Conservation (phyloP, 2,329 filamentous ascomycete species). For the Pseudocercospora fuligena region DNA sequence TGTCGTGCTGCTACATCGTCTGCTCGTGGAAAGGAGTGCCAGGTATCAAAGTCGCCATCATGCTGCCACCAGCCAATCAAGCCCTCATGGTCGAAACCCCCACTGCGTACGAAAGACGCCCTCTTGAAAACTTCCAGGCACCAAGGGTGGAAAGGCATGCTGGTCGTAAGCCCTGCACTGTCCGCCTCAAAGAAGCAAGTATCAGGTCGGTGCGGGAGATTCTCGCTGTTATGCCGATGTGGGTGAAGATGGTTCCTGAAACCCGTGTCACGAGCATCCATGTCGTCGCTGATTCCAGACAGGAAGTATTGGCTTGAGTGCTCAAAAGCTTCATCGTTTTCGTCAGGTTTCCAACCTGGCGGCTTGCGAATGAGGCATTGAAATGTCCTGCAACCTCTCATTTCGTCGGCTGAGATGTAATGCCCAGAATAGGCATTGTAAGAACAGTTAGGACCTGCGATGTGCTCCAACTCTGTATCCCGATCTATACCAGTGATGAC, state of each 20-base stretch:
- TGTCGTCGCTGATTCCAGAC: conserved; percentile 14
- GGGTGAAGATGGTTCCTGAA: neutral
- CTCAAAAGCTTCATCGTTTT: conserved; percentile 22
- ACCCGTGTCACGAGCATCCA: conserved; percentile 8
- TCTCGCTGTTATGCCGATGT: conserved; percentile 19
- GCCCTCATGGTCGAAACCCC: conserved; percentile 7
- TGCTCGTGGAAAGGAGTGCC: conserved; percentile 5
- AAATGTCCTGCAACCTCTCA: conserved; percentile 16
- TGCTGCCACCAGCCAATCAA: conserved; percentile 18
- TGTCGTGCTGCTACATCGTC: neutral
- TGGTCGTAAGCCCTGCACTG: neutral
- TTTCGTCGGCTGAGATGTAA: conserved; percentile 22
- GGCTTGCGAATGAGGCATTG: conserved; percentile 22
- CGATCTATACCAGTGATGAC: neutral
- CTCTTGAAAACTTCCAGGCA: conserved; percentile 26
- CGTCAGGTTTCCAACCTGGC: neutral
- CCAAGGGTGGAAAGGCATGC: conserved; percentile 26
- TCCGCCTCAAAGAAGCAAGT: neutral
- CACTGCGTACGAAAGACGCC: neutral
- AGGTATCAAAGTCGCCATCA: conserved; percentile 6
- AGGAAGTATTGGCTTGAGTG: conserved; percentile 8
- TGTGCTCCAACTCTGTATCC: conserved; percentile 18
- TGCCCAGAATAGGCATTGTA: conserved; percentile 22
- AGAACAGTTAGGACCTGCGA: conserved; percentile 20
- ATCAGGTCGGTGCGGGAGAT: neutral